Conservation (phyloP, 768 basidiomycete species). For the Mycena epipterygia region DNA sequence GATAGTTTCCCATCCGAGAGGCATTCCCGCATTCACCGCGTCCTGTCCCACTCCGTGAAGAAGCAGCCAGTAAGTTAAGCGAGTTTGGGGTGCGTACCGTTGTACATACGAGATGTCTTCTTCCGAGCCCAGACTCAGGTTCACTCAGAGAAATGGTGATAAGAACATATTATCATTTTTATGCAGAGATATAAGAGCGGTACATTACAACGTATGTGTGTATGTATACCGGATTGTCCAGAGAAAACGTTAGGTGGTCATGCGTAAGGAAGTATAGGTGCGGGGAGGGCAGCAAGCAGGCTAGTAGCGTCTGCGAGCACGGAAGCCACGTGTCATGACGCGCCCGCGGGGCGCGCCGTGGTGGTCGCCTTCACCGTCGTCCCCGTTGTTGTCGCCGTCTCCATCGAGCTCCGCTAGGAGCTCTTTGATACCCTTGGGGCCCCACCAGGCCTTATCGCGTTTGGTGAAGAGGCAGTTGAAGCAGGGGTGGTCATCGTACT, state of each 20-base stretch:
- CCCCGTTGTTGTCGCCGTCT: neutral
- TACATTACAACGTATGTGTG: neutral
- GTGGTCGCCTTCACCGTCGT: neutral
- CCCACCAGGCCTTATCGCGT: slow-evolving; percentile 12
- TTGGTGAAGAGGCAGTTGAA: slow-evolving; percentile 9
- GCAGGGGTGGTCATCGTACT: slow-evolving; percentile 16
- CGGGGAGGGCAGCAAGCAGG: too few species aligned
- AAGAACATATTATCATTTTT: neutral
- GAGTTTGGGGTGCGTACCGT: slow-evolving; percentile 8
- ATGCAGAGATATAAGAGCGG: neutral
- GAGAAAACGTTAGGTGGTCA: too few species aligned
- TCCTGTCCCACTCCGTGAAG: neutral
- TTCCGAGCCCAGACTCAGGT: slow-evolving; percentile 24
- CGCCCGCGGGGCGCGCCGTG: slow-evolving; percentile 1
- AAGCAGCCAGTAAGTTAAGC: neutral
- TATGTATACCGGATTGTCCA: neutral
- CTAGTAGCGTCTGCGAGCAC: neutral
- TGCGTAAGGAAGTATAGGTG: too few species aligned
- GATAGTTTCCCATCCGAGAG: too few species aligned
- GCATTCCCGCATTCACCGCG: neutral
- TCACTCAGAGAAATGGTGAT: neutral
- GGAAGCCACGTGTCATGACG: neutral
- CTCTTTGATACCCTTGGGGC: neutral
- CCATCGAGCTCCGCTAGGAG: neutral
- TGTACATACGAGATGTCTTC: neutral